phyloP scores from a whole-genome alignment of 1,284 basidiomycete species.

The Malassezia furfur region DNA sequence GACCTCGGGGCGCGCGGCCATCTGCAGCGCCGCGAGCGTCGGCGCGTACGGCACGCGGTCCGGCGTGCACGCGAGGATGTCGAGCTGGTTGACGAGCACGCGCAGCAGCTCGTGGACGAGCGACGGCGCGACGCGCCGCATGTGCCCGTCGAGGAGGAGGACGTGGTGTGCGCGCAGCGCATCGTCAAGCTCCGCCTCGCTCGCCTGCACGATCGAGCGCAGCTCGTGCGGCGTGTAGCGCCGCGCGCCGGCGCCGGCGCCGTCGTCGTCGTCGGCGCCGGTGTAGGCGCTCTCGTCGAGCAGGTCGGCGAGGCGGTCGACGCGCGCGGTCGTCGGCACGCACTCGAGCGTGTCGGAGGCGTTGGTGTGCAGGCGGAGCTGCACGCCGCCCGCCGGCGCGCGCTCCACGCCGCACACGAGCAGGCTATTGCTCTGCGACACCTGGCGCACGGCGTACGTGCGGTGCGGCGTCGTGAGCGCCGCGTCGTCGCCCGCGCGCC shows the following conservation, averaged over 20 bases:
- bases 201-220: conserved; percentile 38
- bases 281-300: conserved; percentile 26
- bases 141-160: conserved; percentile 30
- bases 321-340: conserved; percentile 27
- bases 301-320: conserved; percentile 29
- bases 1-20: conserved; percentile 19
- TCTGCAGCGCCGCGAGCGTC: conserved; percentile 21
- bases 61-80: conserved; percentile 27
- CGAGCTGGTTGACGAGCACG: conserved; percentile 29
- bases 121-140: conserved; percentile 28
- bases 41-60: conserved; percentile 25
- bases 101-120: conserved; percentile 23
- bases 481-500: conserved; percentile 35
- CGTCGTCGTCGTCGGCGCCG: conserved; percentile 25
- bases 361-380: conserved; percentile 27
- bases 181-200: conserved; percentile 26
- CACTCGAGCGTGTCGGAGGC: conserved; percentile 34
- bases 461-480: conserved; percentile 31
- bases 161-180: conserved; percentile 28
- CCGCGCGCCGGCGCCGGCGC: not conserved
- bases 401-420: conserved; percentile 28
- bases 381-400: not conserved
- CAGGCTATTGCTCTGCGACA: conserved; percentile 39
- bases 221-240: conserved; percentile 38
- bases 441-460: conserved; percentile 36